Conservation (phyloP, 2,329 filamentous ascomycete genomes). For the Sarocladium kiliense region DNA sequence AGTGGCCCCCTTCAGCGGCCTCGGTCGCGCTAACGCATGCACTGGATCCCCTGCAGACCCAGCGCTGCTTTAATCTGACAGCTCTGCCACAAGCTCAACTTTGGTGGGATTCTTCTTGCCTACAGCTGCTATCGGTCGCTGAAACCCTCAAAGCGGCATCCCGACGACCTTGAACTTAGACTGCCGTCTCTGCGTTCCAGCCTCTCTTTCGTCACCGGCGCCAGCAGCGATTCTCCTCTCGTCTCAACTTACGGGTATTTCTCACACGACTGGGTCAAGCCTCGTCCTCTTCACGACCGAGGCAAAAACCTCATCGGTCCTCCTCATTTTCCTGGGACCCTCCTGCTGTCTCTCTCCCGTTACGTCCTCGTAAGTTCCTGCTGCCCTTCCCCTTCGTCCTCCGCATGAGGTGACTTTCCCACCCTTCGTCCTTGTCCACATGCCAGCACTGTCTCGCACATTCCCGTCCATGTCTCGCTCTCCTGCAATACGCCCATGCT, state of each 20-base stretch:
- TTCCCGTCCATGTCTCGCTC: constrained; percentile 6
- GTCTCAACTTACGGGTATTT: background rate
- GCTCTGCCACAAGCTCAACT: background rate
- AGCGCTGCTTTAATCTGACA: background rate
- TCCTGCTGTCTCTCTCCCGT: background rate
- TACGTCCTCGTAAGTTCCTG: background rate
- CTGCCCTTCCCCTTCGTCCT: background rate
- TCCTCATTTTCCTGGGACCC: background rate
- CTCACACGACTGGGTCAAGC: background rate
- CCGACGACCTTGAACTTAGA: background rate
- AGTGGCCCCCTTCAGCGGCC: background rate
- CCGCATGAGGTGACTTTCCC: background rate
- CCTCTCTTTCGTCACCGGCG: constrained; percentile 8
- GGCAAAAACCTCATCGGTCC: background rate
- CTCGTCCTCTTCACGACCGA: background rate
- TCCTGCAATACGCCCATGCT: constrained; percentile 35
- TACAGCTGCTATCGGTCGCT: no score
- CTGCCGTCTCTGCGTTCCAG: constrained; percentile 1
- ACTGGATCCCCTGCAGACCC: background rate
- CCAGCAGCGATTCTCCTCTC: background rate
- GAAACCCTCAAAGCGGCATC: background rate
- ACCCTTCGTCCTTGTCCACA: background rate
- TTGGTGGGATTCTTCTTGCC: no score
- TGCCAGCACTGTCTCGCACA: background rate
- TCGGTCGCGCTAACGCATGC: background rate